These are phyloP conservation scores for Dalechampia spathulata DNA, from an alignment of 441 rosid species.

Conservation along the genomic window DNA sequence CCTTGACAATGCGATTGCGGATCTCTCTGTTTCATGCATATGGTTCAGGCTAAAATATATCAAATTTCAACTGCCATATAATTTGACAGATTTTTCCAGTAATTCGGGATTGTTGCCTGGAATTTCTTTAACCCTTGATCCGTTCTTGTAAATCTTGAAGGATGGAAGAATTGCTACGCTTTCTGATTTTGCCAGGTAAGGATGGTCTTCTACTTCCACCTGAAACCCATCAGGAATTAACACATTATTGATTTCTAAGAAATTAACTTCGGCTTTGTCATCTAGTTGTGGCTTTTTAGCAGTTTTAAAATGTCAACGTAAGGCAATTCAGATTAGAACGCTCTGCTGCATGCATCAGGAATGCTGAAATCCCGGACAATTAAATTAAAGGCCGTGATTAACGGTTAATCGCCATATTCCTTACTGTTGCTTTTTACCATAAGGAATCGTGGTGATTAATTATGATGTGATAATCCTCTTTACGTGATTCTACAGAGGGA, in stretches of 20 bases:
- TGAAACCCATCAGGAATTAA: slow-evolving; percentile 10
- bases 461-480: neutral
- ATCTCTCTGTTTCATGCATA: neutral
- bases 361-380: neutral
- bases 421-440: neutral
- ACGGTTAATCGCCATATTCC: neutral
- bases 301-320: neutral
- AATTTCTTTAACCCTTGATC: slow-evolving; percentile 42
- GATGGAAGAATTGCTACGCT: slow-evolving; percentile 33
- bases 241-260: neutral
- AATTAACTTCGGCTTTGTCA: neutral
- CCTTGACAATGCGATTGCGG: neutral
- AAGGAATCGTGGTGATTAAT: neutral
- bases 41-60: neutral
- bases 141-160: slow-evolving; percentile 53
- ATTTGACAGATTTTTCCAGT: slow-evolving; percentile 34
- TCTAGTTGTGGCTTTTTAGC: neutral
- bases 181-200: slow-evolving; percentile 36
- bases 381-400: slow-evolving; percentile 5
- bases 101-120: slow-evolving; percentile 27
- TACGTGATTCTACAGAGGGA: neutral
- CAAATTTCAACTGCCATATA: slow-evolving; percentile 29
- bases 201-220: slow-evolving; percentile 50
- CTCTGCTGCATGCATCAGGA: too few species aligned
- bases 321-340: too few species aligned